Evolutionary conservation across 2,329 filamentous ascomycete genomes (phyloP), one percentile per base, ranked within the genome.

Genomic region (Phaeosphaeriaceae sp.): DNA sequence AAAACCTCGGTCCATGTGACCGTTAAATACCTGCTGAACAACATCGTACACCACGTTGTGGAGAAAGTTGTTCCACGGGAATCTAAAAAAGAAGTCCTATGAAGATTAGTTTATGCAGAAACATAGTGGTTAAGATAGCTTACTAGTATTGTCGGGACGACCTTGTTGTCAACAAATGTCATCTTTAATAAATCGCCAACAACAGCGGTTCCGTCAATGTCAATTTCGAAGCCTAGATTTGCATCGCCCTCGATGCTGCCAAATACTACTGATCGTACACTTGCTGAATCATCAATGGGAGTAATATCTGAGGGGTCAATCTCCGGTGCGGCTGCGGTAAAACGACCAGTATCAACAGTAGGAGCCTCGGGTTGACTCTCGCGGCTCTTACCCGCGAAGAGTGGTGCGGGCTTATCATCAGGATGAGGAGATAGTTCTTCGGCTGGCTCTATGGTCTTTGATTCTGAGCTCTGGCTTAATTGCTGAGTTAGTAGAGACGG

Each of bases 31-130:
- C 77, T 99, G 94, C 73, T 99, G 94, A 35, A 99, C 90, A 67
- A 99, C 92, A 72, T 99, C 94, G 71, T 99, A 99, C 39, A 99
- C 94, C 35, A 99, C 94, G 68, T 99, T 99, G 76, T 99, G 94
- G 36, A 99, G 82, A 70, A 99, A 99, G 73, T 99, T 99, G 75
- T 99, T 99, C 94, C 94, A 99, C 1, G 94, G 93, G 67, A 97
- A 99, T 51, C 88, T 86, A 79, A 99, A 99, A 77, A 99, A 99
- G 79, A 97, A 97, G 48, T 92, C 90, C 91, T 95, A 58, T 1
- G n/a, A 3, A 18, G 7, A 23, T 26, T 20, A 62, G 46, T 30
- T 26, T 6, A 9, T n/a, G 2, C 17, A 18, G n/a, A n/a, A 33
- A 16, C 18, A 41, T 28, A 21, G 54, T 32, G 49, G 29, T 26